These are phyloP conservation scores for Elsinoe arachidis DNA, from an alignment of 2,329 filamentous ascomycete species.

Conservation along the genomic window DNA sequence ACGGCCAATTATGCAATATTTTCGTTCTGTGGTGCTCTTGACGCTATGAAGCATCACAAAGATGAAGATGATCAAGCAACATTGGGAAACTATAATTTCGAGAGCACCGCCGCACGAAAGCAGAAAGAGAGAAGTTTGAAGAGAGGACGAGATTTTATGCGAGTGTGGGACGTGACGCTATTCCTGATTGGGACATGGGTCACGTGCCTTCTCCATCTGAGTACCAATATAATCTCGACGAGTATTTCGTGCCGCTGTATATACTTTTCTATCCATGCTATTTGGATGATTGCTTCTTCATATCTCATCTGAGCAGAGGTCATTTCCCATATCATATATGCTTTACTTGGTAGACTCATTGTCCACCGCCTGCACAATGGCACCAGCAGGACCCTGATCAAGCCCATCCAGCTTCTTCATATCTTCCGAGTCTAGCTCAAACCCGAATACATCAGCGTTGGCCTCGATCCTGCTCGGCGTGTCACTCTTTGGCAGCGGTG, in stretches of 20 bases:
- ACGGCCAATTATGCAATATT: slow-evolving; percentile 27
- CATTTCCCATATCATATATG: not conserved
- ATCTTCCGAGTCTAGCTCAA: slow-evolving; percentile 49
- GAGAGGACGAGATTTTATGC: slow-evolving; percentile 11
- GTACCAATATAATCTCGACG: not conserved
- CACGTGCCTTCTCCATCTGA: not conserved
- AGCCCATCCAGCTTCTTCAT: slow-evolving; percentile 47
- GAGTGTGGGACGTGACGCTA: not conserved
- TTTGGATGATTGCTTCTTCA: not conserved
- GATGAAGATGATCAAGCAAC: slow-evolving; percentile 25
- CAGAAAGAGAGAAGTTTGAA: slow-evolving; percentile 19
- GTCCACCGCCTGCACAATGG: slow-evolving; percentile 26
- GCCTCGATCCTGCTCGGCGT: slow-evolving; percentile 57
- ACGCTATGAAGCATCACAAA: slow-evolving; percentile 25
- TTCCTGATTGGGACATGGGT: not conserved
- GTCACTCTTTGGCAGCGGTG: slow-evolving; percentile 64
- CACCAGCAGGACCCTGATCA: slow-evolving; percentile 31
- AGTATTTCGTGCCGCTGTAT: not conserved
- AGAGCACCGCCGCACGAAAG: slow-evolving; percentile 29
- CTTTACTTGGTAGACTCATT: slow-evolving; percentile 19
- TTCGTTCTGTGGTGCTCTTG: slow-evolving; percentile 28
- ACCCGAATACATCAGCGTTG: slow-evolving; percentile 56
- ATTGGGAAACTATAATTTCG: slow-evolving; percentile 26
- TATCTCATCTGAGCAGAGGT: not conserved
- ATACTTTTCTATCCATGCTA: not conserved